A percentile compares a stretch with the other conserved stretches of the same genome.
Conservation (phyloP, 2,329 filamentous ascomycete genomes). For the Lasiodiplodia sp. region DNA sequence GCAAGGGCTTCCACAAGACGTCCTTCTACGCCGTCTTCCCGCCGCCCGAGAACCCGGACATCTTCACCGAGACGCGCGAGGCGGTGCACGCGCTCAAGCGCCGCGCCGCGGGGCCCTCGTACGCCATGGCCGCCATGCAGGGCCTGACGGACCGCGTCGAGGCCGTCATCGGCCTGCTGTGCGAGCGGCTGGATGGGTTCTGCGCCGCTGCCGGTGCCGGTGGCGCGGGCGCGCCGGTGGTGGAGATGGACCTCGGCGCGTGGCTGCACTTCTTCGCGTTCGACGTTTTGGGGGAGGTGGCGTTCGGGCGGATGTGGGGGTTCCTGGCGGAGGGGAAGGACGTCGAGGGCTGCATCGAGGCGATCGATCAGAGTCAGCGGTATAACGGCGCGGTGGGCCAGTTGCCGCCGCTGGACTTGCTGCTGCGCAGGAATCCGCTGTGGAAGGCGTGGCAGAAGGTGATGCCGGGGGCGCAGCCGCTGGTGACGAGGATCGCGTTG, state of each 20-base stretch:
- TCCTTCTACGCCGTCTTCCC: conserved; percentile 30
- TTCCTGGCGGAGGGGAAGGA: conserved; percentile 32
- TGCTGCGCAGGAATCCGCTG: conserved; percentile 20
- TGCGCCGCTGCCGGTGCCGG: background rate
- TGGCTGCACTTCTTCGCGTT: conserved; percentile 49
- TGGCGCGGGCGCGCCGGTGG: background rate
- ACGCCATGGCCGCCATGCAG: conserved; percentile 37
- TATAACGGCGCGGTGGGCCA: conserved; percentile 37
- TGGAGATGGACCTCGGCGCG: conserved; percentile 41
- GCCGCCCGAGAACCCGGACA: conserved; percentile 35
- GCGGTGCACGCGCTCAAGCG: conserved; percentile 48
- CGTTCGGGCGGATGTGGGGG: conserved; percentile 31
- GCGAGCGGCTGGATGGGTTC: conserved; percentile 39
- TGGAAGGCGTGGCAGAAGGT: conserved; percentile 3
- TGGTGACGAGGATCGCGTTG: conserved; percentile 19
- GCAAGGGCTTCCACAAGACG: conserved; percentile 44
- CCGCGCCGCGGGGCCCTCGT: conserved; percentile 31
- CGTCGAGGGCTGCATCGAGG: conserved; percentile 31
- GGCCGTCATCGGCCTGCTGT: conserved; percentile 38
- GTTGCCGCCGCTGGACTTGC: conserved; percentile 27
- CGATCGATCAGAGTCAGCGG: conserved; percentile 36
- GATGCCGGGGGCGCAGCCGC: background rate
- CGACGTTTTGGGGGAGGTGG: conserved; percentile 34
- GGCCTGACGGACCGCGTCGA: conserved; percentile 40
- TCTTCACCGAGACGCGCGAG: conserved; percentile 57